A percentile compares a stretch with the other conserved stretches of the same genome.
These are phyloP conservation scores for Wilhelminamyces savonicus DNA, from an alignment of 805 yeast genomes.

Conservation along the genomic window DNA sequence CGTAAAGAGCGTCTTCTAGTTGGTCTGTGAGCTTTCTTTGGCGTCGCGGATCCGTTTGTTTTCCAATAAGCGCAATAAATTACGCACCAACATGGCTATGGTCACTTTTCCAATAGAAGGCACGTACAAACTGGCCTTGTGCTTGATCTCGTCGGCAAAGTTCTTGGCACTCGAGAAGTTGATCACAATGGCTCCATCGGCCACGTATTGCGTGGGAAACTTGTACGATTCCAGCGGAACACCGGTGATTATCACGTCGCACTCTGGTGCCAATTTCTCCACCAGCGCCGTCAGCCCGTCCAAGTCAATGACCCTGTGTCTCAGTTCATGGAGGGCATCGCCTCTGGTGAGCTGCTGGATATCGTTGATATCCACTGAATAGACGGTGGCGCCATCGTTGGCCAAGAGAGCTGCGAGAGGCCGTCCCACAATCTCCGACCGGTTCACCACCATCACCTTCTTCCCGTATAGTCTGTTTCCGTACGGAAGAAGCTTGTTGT, in stretches of 20 bases:
- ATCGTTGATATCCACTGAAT: conserved; percentile 82
- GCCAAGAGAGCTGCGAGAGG: conserved; percentile 95
- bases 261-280: conserved; percentile 59
- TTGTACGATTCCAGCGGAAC: conserved; percentile 83
- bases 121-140: conserved; percentile 83
- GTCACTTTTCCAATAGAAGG: conserved; percentile 97
- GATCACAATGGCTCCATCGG: conserved; percentile 84
- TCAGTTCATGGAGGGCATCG: conserved; percentile 71
- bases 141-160: conserved; percentile 76
- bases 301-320: conserved; percentile 66
- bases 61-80: conserved; percentile 72
- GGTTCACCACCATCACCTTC: conserved; percentile 81
- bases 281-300: conserved; percentile 48
- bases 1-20: too few relatives aligned
- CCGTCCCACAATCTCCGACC: conserved; percentile 96
- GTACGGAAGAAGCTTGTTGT: conserved; percentile 73
- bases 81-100: conserved; percentile 88
- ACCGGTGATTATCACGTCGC: conserved; percentile 94
- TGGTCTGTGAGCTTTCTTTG: too few relatives aligned
- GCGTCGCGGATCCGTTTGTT: conserved; percentile 40
- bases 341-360: conserved; percentile 93
- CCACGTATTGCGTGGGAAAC: conserved; percentile 74
- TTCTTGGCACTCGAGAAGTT: conserved; percentile 88
- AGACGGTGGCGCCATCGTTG: conserved; percentile 95
- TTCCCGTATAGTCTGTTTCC: conserved; percentile 94